Evolutionary conservation across 805 yeast genomes (phyloP), one percentile per base, ranked within the genome.

Genomic region (Metschnikowia proteae): DNA sequence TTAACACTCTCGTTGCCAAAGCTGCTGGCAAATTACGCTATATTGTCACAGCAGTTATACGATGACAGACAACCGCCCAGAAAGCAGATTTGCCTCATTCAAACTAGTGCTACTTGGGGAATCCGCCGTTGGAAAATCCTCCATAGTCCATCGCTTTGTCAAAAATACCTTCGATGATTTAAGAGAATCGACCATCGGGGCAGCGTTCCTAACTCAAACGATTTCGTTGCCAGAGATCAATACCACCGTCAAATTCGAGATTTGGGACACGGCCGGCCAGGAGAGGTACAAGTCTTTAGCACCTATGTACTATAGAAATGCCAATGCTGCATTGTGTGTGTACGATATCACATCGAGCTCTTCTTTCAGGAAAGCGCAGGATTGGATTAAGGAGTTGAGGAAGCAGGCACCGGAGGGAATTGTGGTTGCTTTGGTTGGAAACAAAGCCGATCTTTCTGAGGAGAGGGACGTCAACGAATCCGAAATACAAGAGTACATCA

Each of bases 201-300:
- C 99, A 4, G 98, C 98, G 3, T 92, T 92, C 63, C 73, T 92
- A 49, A 92, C 99, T 34, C 98, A 92, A 65, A 82, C 95, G 62
- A 91, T 96, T 63, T 82, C 88, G 23, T 84, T 94, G 37, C 58
- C 62, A 87, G 94, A 43, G 86, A 84, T 52, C 80, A 85, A 61
- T 23, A 51, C 60, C 32, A 87, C 94, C 6, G 88, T 92, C 62
- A 92, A 94, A 67, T 90, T 88, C 65, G 96, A 88, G 64, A 88
- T 88, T 51, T 88, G 96, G 96, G 98, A 91, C 65, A 91, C 98
- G 10, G 98, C 98, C 2, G 99, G 99, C 22, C 98, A 92, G 73
- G 99, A 92, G 67, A 73, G 99, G 55, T 92, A 92, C 74, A 97
- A 97, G 11, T 84, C 92, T 26, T 78, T 92, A 61, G 97, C 98